Evolutionary conservation across 2,329 filamentous ascomycete species (phyloP).

Genomic region (Thermoascus crustaceus): DNA sequence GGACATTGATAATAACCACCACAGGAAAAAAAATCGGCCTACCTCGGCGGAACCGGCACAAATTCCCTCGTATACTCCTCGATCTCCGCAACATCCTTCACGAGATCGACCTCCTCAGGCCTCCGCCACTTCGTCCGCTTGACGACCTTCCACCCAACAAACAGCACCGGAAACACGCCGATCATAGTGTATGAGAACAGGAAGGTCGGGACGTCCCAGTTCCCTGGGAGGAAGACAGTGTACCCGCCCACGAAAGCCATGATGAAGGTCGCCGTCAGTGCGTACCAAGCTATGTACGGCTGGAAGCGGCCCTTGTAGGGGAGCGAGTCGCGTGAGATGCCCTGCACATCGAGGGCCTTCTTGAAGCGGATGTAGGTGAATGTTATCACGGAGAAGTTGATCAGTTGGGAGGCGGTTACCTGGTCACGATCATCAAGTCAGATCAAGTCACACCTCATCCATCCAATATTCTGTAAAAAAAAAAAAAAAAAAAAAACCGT

Average conservation of each 20-base stretch:
- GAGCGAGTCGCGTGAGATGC: constrained; percentile 57
- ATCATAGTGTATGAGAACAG: constrained; percentile 73
- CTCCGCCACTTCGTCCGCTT: constrained; percentile 54
- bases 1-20: background rate
- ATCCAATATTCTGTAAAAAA: no score
- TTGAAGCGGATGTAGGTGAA: constrained; percentile 65
- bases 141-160: constrained; percentile 61
- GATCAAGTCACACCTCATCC: no score
- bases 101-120: constrained; percentile 55
- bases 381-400: constrained; percentile 63
- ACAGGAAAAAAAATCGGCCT: no score
- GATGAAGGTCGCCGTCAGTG: constrained; percentile 53
- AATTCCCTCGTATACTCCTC: constrained; percentile 60
- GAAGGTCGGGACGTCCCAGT: constrained; percentile 63
- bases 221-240: constrained; percentile 61
- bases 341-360: constrained; percentile 60
- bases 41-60: constrained; percentile 48
- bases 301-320: constrained; percentile 63
- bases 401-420: constrained; percentile 65
- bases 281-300: constrained; percentile 64
- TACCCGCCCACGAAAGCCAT: constrained; percentile 73
- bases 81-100: constrained; percentile 55
- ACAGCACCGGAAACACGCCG: constrained; percentile 60
- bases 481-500: no score
- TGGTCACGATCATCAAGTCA: constrained; percentile 8